A percentile compares a stretch with the other conserved stretches of the same genome.
These are phyloP conservation scores for Amanita polypyramis DNA, from an alignment of 768 basidiomycete genomes.

Conservation along the genomic window DNA sequence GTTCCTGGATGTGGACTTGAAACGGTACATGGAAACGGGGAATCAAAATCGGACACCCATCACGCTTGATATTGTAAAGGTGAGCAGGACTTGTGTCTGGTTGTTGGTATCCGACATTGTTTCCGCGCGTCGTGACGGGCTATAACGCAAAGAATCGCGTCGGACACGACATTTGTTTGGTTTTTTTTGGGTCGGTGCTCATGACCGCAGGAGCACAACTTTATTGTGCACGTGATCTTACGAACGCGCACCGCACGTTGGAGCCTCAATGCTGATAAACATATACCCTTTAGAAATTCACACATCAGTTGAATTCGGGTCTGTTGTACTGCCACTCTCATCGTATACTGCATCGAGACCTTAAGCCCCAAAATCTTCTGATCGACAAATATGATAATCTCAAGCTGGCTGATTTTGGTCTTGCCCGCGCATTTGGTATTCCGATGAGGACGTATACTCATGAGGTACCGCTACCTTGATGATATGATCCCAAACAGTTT, in stretches of 20 bases:
- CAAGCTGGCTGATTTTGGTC: conserved; percentile 93
- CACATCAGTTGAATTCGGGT: conserved; percentile 84
- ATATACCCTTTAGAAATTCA: conserved; percentile 67
- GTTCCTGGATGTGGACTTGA: conserved; percentile 94
- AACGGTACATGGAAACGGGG: conserved; percentile 90
- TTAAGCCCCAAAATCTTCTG: conserved; percentile 93
- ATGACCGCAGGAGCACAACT: no score
- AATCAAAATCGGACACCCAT: conserved; percentile 67
- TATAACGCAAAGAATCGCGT: not conserved
- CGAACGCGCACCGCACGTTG: no score
- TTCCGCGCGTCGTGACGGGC: not conserved
- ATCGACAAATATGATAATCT: conserved; percentile 86
- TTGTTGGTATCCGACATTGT: conserved; percentile 7
- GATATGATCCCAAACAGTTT: conserved; percentile 2
- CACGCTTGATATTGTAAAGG: conserved; percentile 69
- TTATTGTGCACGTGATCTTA: not conserved
- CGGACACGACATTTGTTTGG: not conserved
- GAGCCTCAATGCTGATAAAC: not conserved
- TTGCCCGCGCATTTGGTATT: conserved; percentile 95
- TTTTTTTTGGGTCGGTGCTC: not conserved
- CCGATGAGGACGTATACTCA: conserved; percentile 99
- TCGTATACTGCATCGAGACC: conserved; percentile 91
- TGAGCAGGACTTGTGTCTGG: conserved; percentile 23
- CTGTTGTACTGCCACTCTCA: conserved; percentile 93
- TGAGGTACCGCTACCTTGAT: conserved; percentile 45